A percentile compares a stretch with the other conserved stretches of the same genome.
Evolutionary conservation across 805 yeast species (phyloP).

Genomic region (Spathaspora hagerdaliae): DNA sequence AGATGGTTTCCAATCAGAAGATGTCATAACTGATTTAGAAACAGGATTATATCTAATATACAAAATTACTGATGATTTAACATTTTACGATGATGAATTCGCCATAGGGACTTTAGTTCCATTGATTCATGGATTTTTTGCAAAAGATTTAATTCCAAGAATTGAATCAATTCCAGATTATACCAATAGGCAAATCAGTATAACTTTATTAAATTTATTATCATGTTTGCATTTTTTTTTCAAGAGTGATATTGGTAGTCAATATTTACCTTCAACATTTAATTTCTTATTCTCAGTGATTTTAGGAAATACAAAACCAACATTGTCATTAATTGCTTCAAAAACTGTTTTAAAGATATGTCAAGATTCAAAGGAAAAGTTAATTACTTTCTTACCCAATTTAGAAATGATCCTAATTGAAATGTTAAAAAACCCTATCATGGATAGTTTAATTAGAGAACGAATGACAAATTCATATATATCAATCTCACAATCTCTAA

Average conservation of each 20-base stretch:
- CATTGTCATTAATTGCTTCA: conserved; percentile 32
- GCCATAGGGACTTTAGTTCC: conserved; percentile 16
- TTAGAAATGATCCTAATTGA: conserved; percentile 46
- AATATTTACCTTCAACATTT: conserved; percentile 48
- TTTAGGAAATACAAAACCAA: conserved; percentile 12
- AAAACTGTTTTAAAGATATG: conserved; percentile 58
- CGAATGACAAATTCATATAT: conserved; percentile 60
- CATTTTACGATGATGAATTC: conserved; percentile 32
- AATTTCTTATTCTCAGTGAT: conserved; percentile 48
- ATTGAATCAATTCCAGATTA: conserved; percentile 9
- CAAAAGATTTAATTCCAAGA: conserved; percentile 15
- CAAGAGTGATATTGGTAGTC: conserved; percentile 39
- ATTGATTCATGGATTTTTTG: conserved; percentile 20
- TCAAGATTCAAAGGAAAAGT: conserved; percentile 44
- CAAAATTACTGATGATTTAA: conserved; percentile 52
- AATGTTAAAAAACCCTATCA: conserved; percentile 37
- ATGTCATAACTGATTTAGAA: conserved; percentile 4
- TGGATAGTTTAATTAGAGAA: conserved; percentile 49
- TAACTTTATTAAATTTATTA: conserved; percentile 36
- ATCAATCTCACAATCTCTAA: conserved; percentile 54
- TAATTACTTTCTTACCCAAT: conserved; percentile 41
- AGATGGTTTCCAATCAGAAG: background rate
- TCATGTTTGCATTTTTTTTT: conserved; percentile 62
- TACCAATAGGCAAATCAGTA: conserved; percentile 5
- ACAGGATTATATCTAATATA: conserved; percentile 47